Conservation (phyloP, 257 asterid genomes). For the Buddleja alternifolia region DNA sequence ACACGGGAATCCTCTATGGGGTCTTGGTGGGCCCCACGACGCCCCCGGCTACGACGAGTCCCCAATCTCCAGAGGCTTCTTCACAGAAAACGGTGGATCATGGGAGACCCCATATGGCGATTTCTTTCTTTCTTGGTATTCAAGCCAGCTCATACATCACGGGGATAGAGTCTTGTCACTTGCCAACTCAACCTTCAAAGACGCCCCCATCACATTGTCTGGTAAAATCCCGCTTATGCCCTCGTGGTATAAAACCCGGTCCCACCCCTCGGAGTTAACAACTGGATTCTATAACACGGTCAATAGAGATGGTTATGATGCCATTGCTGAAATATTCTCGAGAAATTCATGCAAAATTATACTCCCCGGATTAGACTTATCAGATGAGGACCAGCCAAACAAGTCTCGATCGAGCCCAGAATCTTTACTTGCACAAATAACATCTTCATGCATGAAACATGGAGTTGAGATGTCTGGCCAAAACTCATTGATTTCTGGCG, state of each 20-base stretch:
- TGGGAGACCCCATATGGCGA: conserved; percentile 87
- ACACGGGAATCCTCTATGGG: conserved; percentile 75
- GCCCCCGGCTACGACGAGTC: conserved; percentile 50
- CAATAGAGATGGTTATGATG: conserved; percentile 65
- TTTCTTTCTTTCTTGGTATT: conserved; percentile 84
- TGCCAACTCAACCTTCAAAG: conserved; percentile 62
- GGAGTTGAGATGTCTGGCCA: conserved; percentile 54
- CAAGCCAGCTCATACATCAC: conserved; percentile 57
- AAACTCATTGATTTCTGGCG: conserved; percentile 46
- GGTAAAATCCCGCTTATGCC: conserved; percentile 66
- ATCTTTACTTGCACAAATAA: conserved; percentile 48
- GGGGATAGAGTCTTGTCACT: conserved; percentile 70
- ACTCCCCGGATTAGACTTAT: conserved; percentile 71
- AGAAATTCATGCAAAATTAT: conserved; percentile 59
- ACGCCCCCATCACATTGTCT: conserved; percentile 46
- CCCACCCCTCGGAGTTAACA: conserved; percentile 79
- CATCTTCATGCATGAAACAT: conserved; percentile 49
- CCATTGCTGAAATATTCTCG: conserved; percentile 50
- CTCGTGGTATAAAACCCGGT: conserved; percentile 56
- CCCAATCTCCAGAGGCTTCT: conserved; percentile 60
- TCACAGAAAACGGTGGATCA: conserved; percentile 68
- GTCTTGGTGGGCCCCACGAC: conserved; percentile 84
- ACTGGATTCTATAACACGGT: conserved; percentile 77
- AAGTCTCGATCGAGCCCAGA: conserved; percentile 64
- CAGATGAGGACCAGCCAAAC: conserved; percentile 46